Evolutionary conservation across 2,329 filamentous ascomycete species (phyloP).

Genomic region (Ceratocystis alfenasii): DNA sequence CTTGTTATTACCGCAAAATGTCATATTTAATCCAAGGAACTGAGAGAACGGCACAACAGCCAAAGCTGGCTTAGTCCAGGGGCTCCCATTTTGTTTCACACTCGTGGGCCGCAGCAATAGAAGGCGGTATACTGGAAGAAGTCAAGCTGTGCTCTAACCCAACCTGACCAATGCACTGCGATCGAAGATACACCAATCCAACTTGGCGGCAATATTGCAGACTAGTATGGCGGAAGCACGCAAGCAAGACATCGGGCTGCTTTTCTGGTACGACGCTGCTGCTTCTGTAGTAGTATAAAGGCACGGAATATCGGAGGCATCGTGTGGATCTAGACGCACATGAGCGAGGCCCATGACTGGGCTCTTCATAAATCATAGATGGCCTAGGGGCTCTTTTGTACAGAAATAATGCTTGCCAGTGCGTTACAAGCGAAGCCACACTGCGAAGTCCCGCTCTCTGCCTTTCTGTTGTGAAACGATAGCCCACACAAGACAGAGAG

Average conservation of each 20-base stretch:
- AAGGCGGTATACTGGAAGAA: too few relatives aligned
- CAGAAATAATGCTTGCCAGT: not conserved
- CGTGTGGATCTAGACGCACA: not conserved
- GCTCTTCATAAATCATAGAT: too few relatives aligned
- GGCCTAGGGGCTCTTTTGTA: not conserved
- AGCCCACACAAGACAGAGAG: too few relatives aligned
- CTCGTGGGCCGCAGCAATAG: not conserved
- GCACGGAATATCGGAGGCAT: not conserved
- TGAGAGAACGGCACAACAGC: not conserved
- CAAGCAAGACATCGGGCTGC: not conserved
- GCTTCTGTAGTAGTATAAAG: not conserved
- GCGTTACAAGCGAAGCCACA: constrained; percentile 2
- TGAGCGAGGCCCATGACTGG: too few relatives aligned
- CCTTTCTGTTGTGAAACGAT: too few relatives aligned
- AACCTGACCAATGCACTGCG: too few relatives aligned
- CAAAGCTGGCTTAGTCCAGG: not conserved
- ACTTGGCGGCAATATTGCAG: too few relatives aligned
- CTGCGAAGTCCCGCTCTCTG: not conserved
- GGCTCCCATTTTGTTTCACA: not conserved
- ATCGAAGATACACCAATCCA: too few relatives aligned
- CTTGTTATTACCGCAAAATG: not conserved
- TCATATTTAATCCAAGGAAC: not conserved
- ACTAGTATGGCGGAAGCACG: not conserved
- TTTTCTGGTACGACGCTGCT: not conserved
- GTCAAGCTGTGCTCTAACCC: too few relatives aligned